Conservation (phyloP, 139 green algal genomes). For the Chlorella sp. region DNA sequence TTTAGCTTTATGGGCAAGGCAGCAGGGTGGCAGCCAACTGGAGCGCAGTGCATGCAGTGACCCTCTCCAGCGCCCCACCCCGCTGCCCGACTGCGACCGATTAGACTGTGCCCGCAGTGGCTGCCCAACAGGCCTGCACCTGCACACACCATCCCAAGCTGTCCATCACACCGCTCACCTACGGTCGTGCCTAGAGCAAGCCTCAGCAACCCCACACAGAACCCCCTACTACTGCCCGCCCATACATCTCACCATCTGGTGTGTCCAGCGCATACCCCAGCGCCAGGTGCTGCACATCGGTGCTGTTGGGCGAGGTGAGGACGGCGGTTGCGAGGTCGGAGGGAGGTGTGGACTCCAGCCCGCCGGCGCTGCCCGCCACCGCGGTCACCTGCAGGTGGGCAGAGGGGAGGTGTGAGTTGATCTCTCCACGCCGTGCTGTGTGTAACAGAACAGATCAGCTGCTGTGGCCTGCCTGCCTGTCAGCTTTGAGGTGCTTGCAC, state of each 20-base stretch:
- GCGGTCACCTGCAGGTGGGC: neutral
- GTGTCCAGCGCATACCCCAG: neutral
- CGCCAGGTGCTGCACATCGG: neutral
- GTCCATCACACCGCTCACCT: too few relatives aligned
- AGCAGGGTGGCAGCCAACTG: neutral
- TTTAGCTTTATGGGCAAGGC: too few relatives aligned
- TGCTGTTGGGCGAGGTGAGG: neutral
- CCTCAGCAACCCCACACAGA: neutral
- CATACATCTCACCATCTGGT: neutral
- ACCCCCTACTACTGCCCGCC: neutral
- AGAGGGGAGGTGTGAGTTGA: too few relatives aligned
- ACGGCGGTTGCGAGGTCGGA: neutral
- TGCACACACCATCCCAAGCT: too few relatives aligned
- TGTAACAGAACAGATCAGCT: too few relatives aligned
- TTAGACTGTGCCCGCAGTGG: too few relatives aligned
- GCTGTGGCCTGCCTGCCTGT: neutral
- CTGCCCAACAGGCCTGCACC: too few relatives aligned
- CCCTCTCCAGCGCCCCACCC: neutral
- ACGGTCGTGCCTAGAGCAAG: neutral
- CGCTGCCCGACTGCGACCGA: too few relatives aligned
- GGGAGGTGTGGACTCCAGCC: neutral
- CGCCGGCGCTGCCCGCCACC: neutral
- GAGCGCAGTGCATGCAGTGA: neutral
- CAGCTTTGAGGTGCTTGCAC: too few relatives aligned
- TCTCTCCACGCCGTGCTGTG: too few relatives aligned